Percentiles rank a stretch among this genome's conserved stretches.
Evolutionary conservation across 2,329 filamentous ascomycete genomes (phyloP).

Genomic region (Aspergillus terreus): DNA sequence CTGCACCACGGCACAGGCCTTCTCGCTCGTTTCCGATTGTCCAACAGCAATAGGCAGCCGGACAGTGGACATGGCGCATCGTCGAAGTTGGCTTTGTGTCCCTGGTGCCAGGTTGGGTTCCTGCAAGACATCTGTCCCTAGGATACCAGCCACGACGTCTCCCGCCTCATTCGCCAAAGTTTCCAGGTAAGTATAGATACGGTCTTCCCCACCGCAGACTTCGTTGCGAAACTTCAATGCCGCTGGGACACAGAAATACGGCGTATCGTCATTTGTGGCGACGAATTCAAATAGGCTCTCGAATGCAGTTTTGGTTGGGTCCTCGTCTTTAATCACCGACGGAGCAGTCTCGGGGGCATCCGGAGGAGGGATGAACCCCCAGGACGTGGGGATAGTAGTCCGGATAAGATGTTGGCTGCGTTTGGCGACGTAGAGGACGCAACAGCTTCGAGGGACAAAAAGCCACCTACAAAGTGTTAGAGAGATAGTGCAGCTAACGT

Average conservation of each 20-base stretch:
- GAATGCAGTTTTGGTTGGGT: not conserved
- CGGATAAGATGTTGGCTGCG: constrained; percentile 2
- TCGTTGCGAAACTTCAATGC: not conserved
- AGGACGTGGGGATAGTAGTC: constrained; percentile 1
- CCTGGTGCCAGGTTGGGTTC: not conserved
- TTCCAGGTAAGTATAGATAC: not conserved
- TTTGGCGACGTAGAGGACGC: not conserved
- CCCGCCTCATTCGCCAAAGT: not conserved
- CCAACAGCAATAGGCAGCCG: not conserved
- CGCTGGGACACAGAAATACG: not conserved
- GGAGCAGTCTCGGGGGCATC: not conserved
- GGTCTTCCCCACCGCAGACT: constrained; percentile 1
- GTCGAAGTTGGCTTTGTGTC: too few relatives aligned
- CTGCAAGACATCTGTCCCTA: constrained; percentile 2
- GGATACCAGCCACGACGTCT: not conserved
- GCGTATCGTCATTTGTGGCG: not conserved
- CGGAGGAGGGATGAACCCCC: not conserved
- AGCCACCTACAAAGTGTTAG: constrained; percentile 1
- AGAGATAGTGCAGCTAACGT: not conserved
- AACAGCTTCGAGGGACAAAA: constrained; percentile 2
- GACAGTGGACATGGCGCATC: not conserved
- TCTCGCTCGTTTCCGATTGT: not conserved
- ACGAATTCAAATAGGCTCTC: constrained; percentile 1
- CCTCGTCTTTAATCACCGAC: not conserved
- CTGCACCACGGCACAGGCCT: not conserved